Base-by-base conservation (phyloP, 78 protist genomes). In the Tieghemostelium lacteum region DNA sequence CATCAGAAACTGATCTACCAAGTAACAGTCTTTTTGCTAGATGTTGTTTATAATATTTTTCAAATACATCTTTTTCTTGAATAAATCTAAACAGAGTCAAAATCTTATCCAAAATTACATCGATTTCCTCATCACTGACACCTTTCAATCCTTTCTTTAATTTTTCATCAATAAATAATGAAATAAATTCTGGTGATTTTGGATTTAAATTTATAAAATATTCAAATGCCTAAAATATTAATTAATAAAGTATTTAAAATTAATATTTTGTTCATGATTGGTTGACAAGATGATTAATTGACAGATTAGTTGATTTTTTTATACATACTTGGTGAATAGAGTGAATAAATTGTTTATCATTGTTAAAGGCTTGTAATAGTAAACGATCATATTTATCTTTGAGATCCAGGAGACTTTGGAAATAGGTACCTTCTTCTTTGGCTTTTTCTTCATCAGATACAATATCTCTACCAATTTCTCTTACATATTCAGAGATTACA, bases 1-100 rank as follows among this genome's bases (percentile, higher is more conserved):
- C 99, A 19, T 96, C 98, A 4, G 92, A 88, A 14, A 50, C 67
- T 55, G 86, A 70, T 50, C 96, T 64, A 24, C 73, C 88, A 55
- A 70, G 29, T 19, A 98, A 94, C 52, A 98, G 70, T 45, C 99
- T 87, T 73, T 94, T 96, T 58, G 98, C 99, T 22, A 98, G 95
- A 75, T 97, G 98, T 67, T 92, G 91, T 88, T 97, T 97, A 96
- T 97, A 97, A 75, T 97, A 98, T 70, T 93, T 76, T 49, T 98
- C 99, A 57, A 98, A 98, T 26, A 98, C 87, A 75, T 98, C 99
- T 93, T 98, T 98, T 45, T 97, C 99, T 54, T 89, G 86, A 69
- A 98, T 66, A 65, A 80, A 94, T 45, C 98, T 76, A 78, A 97
- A 95, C 28, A 98, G 58, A 71, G 75, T 65, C 28, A 96, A 52